Evolutionary conservation across 805 yeast genomes (phyloP).

Genomic region (Wickerhamomyces hampshirensis): DNA sequence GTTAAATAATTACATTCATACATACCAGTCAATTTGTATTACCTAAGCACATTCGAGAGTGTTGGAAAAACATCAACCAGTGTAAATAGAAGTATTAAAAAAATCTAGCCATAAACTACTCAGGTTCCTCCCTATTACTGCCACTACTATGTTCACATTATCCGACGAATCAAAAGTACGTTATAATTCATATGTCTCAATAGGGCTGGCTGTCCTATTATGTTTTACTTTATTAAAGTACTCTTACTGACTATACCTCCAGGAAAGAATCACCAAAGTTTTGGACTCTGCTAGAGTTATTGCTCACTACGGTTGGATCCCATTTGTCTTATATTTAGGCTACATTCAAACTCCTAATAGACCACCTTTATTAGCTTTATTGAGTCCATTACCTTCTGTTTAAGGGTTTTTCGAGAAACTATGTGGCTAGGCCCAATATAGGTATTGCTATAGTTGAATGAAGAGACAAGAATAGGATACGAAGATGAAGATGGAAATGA

Average conservation of each 20-base stretch:
- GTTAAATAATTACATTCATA: no score
- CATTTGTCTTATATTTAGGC: conserved; percentile 88
- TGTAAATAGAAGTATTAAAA: no score
- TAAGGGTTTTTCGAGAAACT: conserved; percentile 26
- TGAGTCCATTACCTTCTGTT: conserved; percentile 78
- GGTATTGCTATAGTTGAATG: not conserved
- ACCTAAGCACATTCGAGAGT: no score
- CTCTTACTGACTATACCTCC: not conserved
- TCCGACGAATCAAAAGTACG: conserved; percentile 42
- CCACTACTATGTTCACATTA: conserved; percentile 24
- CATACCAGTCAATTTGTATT: no score
- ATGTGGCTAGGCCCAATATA: not conserved
- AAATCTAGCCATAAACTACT: not conserved
- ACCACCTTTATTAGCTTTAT: conserved; percentile 71
- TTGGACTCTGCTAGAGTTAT: conserved; percentile 79
- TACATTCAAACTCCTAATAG: conserved; percentile 78
- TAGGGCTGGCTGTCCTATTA: no score
- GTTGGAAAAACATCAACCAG: no score
- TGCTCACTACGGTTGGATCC: conserved; percentile 96
- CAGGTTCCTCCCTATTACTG: no score
- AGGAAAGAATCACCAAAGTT: conserved; percentile 85
- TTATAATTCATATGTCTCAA: conserved; percentile 1
- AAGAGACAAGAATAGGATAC: no score
- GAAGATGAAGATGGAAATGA: no score
- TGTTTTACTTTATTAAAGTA: not conserved